Evolutionary conservation across 768 basidiomycete genomes (phyloP).

Genomic region (Amanita rimosa): DNA sequence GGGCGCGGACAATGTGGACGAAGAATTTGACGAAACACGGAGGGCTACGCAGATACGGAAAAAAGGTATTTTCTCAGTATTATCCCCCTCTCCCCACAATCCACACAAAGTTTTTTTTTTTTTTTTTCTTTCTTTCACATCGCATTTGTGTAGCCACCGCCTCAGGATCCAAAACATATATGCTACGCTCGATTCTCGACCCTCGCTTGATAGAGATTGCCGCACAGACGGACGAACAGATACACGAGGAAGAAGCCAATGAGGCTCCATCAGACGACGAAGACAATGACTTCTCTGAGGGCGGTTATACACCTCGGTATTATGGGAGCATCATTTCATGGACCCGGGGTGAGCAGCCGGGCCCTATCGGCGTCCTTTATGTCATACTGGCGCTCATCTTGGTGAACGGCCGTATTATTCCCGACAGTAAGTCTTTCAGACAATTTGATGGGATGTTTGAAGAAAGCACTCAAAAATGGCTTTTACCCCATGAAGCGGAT

Average conservation of each 20-base stretch:
- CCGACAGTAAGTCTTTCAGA: constrained; percentile 47
- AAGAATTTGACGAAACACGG: constrained; percentile 28
- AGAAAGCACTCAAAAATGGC: background rate
- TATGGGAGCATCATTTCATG: constrained; percentile 69
- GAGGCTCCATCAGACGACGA: constrained; percentile 11
- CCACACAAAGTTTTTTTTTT: background rate
- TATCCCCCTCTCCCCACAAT: no score
- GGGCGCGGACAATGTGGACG: constrained; percentile 22
- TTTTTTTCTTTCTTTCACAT: background rate
- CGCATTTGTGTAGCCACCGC: constrained; percentile 27
- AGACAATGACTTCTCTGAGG: constrained; percentile 20
- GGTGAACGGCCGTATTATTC: constrained; percentile 63
- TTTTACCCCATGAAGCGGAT: constrained; percentile 42
- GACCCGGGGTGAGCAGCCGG: constrained; percentile 58
- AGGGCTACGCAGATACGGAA: constrained; percentile 43
- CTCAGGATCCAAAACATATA: constrained; percentile 67
- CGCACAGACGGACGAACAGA: constrained; percentile 40
- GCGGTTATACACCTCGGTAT: constrained; percentile 21
- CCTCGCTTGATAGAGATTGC: constrained; percentile 51
- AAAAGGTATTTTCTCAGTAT: constrained; percentile 29
- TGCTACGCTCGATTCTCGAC: constrained; percentile 68
- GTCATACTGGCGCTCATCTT: constrained; percentile 77
- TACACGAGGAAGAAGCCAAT: constrained; percentile 30
- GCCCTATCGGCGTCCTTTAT: constrained; percentile 62
- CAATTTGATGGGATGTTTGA: no score